Base-by-base conservation (phyloP, 1,284 basidiomycete genomes). In the Trametes hirsuta region DNA sequence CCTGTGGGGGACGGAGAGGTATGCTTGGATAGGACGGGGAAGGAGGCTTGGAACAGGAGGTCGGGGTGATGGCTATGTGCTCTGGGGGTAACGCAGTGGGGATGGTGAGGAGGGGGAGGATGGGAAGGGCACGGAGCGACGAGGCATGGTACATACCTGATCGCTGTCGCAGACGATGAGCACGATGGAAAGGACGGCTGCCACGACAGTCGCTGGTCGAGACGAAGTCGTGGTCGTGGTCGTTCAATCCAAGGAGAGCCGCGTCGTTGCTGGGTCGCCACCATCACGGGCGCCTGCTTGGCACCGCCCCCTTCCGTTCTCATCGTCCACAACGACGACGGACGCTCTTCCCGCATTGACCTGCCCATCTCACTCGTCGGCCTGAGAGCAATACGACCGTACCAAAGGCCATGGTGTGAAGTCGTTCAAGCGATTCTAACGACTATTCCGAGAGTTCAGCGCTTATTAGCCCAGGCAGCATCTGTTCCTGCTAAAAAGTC, bases 241-340 rank as follows among this genome's bases (percentile, higher is more conserved):
- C 55, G 63, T 92, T 62, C 79, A 85, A 83, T 91, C 80, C 83
- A 83, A 69, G 89, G 87, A 55, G 77, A 81, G 18, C 18, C 48
- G 51, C 58, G 53, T 37, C 42, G 59, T 53, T 61, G 62, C 53
- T 55, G 47, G 40, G 49, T 55, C 51, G 39, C 46, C 30, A 52
- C 49, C 56, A 54, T 54, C 56, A 61, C 21, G 36, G 22, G 54
- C 59, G 34, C 49, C 10, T 21, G 30, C 15, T 24, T 39, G 44
- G 60, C 60, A 53, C 55, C 30, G 59, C 53, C 53, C 52, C 37
- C 35, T 25, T 47, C n/a, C 39, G 39, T n/a, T 40, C 6, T 51
- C 49, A n/a, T 18, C 40, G 36, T 30, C 39, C 22, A 24, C 24
- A 9, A n/a, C 49, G 40, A 30, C 30, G 30, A 30, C 8, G 30